Evolutionary conservation across 345 rosid genomes (phyloP), one percentile per base, ranked within the genome.

Genomic region (Trapa incisa): DNA sequence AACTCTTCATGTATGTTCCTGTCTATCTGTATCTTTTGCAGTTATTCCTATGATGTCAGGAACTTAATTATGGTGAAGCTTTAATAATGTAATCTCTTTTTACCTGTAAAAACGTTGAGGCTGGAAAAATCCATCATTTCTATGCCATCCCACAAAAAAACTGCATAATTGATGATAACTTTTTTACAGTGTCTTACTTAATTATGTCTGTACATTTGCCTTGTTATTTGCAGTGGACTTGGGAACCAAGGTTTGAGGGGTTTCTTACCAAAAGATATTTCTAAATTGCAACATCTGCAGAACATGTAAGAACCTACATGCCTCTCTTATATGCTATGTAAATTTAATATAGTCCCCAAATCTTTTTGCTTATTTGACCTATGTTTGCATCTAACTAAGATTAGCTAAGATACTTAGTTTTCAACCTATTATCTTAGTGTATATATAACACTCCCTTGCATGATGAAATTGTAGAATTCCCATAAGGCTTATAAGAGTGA

Each of bases 201-300:
- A 10, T 58, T 33, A 32, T 58, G 38, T 32, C 36, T 57, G 16
- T 58, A 58, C 32, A 15, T 4, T 54, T 69, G 60, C 48, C 43
- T 68, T 42, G 65, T 33, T 17, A 39, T 41, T 48, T 5, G n/a
- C 84, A 95, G 99, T 72, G 90, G 74, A 73, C 96, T 95, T 75
- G 87, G 78, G 80, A 95, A 80, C 75, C 98, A 95, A 78, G 98
- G 90, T 65, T 78, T 91, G 73, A 84, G 84, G 79, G 98, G 99
- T 70, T 85, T 71, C 80, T 74, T 95, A 79, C 94, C 94, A 33
- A 76, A 70, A 45, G 96, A 82, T 76, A 82, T 95, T 71, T 87
- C 91, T 67, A 80, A 75, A 67, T 82, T 95, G 56, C 80, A 50
- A 61, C 88, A 86, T 80, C 90, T 95, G 57, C 97, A 82, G 74